These are phyloP conservation scores for Phytophthora uliginosa DNA, from an alignment of 352 stramenopile genomes.

Conservation along the genomic window DNA sequence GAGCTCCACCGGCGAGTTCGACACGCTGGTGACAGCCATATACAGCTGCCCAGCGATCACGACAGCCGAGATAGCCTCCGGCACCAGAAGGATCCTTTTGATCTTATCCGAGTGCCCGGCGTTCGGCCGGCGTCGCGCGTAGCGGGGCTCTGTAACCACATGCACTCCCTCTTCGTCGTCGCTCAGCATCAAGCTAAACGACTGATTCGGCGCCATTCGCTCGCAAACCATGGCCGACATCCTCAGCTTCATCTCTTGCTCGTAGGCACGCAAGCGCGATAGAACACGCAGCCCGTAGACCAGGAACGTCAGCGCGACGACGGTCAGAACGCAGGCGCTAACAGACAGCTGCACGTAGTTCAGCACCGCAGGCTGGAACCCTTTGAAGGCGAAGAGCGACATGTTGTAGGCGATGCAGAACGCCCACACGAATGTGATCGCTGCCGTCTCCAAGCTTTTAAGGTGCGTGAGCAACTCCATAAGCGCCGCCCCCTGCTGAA, in stretches of 20 bases:
- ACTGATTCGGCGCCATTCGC: conserved; percentile 31
- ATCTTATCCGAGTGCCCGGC: conserved; percentile 40
- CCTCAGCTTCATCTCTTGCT: conserved; percentile 38
- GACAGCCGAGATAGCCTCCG: conserved; percentile 33
- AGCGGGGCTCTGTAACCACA: conserved; percentile 32
- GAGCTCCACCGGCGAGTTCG: conserved; percentile 45
- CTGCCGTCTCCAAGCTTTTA: conserved; percentile 28
- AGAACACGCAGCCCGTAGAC: conserved; percentile 41
- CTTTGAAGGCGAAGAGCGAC: conserved; percentile 42
- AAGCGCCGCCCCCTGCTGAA: conserved; percentile 37
- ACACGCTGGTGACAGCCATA: conserved; percentile 40
- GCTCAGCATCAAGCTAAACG: conserved; percentile 36
- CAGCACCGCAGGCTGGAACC: conserved; percentile 37
- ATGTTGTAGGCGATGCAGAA: conserved; percentile 43
- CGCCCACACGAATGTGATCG: conserved; percentile 36
- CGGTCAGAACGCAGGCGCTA: conserved; percentile 24
- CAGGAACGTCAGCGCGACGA: conserved; percentile 34
- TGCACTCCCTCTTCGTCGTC: conserved; percentile 34
- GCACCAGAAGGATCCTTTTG: conserved; percentile 37
- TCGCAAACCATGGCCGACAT: conserved; percentile 35
- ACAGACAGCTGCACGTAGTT: conserved; percentile 43
- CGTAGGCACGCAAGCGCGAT: conserved; percentile 32
- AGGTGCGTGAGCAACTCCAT: conserved; percentile 25
- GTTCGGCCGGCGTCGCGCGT: conserved; percentile 13
- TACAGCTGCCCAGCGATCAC: conserved; percentile 51